Evolutionary conservation across 2,329 filamentous ascomycete genomes (phyloP).

Genomic region (Alternaria atra): DNA sequence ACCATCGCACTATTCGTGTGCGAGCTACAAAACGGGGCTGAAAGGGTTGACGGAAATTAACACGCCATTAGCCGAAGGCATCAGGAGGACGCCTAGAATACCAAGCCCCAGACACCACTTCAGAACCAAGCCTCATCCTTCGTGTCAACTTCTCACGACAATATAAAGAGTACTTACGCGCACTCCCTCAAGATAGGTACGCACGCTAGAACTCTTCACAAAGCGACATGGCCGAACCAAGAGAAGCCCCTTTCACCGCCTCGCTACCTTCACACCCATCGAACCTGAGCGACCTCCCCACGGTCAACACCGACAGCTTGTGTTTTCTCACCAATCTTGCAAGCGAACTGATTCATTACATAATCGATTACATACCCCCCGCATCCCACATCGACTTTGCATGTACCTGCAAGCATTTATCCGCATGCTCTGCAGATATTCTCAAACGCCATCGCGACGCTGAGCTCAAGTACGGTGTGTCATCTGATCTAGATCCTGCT

Average conservation of each 20-base stretch:
- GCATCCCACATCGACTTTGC: slow-evolving; percentile 21
- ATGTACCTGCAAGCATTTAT: slow-evolving; percentile 17
- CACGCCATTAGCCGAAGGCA: slow-evolving; percentile 4
- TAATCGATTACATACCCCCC: slow-evolving; percentile 16
- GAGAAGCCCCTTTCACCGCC: background rate
- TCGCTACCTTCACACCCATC: background rate
- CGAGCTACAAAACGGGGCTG: background rate
- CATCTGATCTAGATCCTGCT: slow-evolving; percentile 19
- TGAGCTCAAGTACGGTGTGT: slow-evolving; percentile 16
- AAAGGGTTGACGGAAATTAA: background rate
- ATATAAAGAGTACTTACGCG: background rate
- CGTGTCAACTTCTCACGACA: background rate
- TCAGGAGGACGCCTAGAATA: background rate
- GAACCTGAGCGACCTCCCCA: background rate
- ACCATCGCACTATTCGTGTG: background rate
- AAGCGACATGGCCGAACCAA: background rate
- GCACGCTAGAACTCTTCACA: background rate
- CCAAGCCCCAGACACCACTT: background rate
- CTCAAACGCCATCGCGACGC: slow-evolving; percentile 22
- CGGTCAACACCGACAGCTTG: too few species aligned
- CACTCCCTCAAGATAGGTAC: background rate
- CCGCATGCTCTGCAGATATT: slow-evolving; percentile 7
- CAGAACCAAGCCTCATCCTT: slow-evolving; percentile 9
- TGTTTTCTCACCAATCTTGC: slow-evolving; percentile 8
- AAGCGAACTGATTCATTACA: slow-evolving; percentile 13